These are phyloP conservation scores for Saccharomycopsis babjevae DNA, from an alignment of 805 yeast genomes.

Conservation along the genomic window DNA sequence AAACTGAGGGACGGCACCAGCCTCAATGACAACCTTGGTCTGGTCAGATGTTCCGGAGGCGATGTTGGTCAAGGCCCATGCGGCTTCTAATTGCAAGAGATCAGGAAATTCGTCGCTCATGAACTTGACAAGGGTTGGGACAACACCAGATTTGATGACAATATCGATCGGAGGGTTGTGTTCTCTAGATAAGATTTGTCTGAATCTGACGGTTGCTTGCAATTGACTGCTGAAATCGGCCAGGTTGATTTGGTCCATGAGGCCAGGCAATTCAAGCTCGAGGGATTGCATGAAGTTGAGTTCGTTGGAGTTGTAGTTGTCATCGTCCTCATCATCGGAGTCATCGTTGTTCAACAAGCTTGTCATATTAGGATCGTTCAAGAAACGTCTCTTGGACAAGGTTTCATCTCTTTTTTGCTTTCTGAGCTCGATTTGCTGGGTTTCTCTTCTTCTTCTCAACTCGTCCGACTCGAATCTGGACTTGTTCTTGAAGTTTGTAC, in stretches of 20 bases:
- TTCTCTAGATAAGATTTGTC: conserved; percentile 89
- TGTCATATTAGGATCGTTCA: conserved; percentile 39
- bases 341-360: conserved; percentile 41
- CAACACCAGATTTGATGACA: conserved; percentile 89
- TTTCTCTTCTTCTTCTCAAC: conserved; percentile 95
- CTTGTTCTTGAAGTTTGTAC: conserved; percentile 91
- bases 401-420: conserved; percentile 95
- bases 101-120: conserved; percentile 71
- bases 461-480: conserved; percentile 92
- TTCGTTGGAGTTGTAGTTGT: conserved; percentile 16
- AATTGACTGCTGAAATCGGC: conserved; percentile 70
- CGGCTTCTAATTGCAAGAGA: conserved; percentile 91
- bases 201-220: conserved; percentile 82
- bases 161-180: conserved; percentile 92
- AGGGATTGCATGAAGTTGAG: conserved; percentile 22
- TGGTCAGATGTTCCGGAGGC: conserved; percentile 91
- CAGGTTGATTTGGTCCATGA: conserved; percentile 74
- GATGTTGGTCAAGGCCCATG: conserved; percentile 98
- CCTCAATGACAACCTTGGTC: conserved; percentile 81
- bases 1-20: conserved; percentile 89
- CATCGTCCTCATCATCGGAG: conserved; percentile 22
- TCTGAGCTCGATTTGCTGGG: conserved; percentile 91
- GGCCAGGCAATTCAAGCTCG: conserved; percentile 65
- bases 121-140: conserved; percentile 80
- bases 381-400: conserved; percentile 86